A percentile compares a stretch with the other conserved stretches of the same genome.
phyloP scores from a whole-genome alignment of 768 basidiomycete species.

The Epithele typhae region DNA sequence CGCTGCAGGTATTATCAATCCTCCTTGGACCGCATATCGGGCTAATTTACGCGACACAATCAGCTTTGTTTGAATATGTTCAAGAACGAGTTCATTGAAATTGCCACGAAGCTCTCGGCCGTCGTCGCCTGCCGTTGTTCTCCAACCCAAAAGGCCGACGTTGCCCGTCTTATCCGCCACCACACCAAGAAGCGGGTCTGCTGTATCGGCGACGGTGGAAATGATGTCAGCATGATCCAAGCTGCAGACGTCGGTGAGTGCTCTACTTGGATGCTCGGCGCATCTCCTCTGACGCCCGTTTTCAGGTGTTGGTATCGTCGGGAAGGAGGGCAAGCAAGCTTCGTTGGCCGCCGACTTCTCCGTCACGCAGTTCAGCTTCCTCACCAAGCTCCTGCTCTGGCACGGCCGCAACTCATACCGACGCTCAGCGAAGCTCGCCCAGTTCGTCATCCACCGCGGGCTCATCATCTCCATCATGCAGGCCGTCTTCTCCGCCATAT shows the following conservation, averaged over 20 bases:
- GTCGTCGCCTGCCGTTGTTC: slow-evolving; percentile 98
- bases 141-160: slow-evolving; percentile 98
- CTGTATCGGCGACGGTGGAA: slow-evolving; percentile 98
- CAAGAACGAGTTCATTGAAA: slow-evolving; percentile 92
- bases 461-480: slow-evolving; percentile 98
- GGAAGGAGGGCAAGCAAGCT: slow-evolving; percentile 98
- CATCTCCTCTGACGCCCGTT: not conserved
- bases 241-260: slow-evolving; percentile 94
- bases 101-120: slow-evolving; percentile 91
- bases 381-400: slow-evolving; percentile 97
- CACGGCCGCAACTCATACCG: slow-evolving; percentile 99
- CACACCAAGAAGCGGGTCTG: slow-evolving; percentile 95
- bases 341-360: slow-evolving; percentile 99
- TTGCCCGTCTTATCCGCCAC: slow-evolving; percentile 86
- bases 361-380: slow-evolving; percentile 91
- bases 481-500: slow-evolving; percentile 91
- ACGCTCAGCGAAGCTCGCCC: slow-evolving; percentile 94
- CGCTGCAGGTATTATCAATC: slow-evolving; percentile 65
- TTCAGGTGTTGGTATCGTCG: slow-evolving; percentile 92
- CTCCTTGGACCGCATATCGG: not conserved
- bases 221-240: slow-evolving; percentile 99
- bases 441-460: slow-evolving; percentile 97
- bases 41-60: not conserved
- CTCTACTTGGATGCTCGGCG: not conserved
- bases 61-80: slow-evolving; percentile 90